Evolutionary conservation across 441 rosid genomes (phyloP).

Genomic region (Isatis lusitanica): DNA sequence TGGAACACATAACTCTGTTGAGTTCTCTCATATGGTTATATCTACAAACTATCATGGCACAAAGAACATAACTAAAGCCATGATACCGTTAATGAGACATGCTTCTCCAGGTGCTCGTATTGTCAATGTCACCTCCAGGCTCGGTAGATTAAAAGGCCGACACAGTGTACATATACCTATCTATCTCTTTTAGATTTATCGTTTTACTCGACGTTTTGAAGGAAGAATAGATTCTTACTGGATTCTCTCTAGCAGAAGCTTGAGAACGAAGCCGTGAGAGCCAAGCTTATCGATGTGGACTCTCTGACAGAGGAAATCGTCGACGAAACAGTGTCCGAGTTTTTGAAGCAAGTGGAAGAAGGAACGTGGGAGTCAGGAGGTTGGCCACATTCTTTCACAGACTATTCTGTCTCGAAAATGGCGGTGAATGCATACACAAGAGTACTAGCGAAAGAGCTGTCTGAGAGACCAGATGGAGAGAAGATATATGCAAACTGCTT

Average conservation of each 20-base stretch:
- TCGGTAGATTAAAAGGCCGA: conserved; percentile 76
- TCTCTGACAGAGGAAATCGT: conserved; percentile 63
- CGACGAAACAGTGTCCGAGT: conserved; percentile 54
- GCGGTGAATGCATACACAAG: conserved; percentile 80
- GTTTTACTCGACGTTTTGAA: background rate
- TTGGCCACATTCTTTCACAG: conserved; percentile 84
- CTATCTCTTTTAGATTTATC: background rate
- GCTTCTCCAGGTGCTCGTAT: conserved; percentile 80
- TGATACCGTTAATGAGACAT: conserved; percentile 81
- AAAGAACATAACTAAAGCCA: conserved; percentile 67
- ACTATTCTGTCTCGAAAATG: conserved; percentile 85
- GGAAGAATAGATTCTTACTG: background rate
- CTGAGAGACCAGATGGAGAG: conserved; percentile 62
- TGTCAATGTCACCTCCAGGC: conserved; percentile 81
- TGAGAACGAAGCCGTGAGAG: conserved; percentile 57
- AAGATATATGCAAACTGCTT: conserved; percentile 78
- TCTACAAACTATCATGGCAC: conserved; percentile 84
- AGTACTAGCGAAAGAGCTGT: conserved; percentile 57
- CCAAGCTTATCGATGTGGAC: conserved; percentile 52
- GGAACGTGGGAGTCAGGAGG: conserved; percentile 79
- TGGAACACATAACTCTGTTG: conserved; percentile 73
- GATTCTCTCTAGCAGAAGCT: conserved; percentile 52
- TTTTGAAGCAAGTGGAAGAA: conserved; percentile 75
- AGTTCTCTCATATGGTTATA: conserved; percentile 58
- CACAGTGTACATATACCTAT: conserved; percentile 58